phyloP scores from a whole-genome alignment of 2,329 filamentous ascomycete genomes.

The Incumbomyces delicatus region DNA sequence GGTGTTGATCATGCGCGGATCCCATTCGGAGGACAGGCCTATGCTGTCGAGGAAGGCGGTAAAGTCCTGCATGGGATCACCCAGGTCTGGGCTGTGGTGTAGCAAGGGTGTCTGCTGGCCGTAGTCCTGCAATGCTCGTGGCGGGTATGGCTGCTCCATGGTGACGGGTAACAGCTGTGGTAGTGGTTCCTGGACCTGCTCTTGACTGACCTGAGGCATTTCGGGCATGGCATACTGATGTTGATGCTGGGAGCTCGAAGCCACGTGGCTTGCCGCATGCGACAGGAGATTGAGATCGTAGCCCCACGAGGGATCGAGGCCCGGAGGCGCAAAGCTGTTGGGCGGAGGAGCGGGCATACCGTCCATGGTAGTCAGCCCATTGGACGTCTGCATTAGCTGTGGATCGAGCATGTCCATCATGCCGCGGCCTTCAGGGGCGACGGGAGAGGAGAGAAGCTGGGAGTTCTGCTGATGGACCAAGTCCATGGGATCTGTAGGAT shows the following conservation, averaged over 20 bases:
- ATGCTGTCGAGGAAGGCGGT: constrained; percentile 40
- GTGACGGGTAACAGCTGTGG: constrained; percentile 17
- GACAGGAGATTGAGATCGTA: constrained; percentile 41
- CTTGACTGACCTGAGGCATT: constrained; percentile 17
- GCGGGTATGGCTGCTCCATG: constrained; percentile 18
- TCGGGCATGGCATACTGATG: constrained; percentile 17
- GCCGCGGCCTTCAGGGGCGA: constrained; percentile 30
- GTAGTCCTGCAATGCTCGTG: constrained; percentile 20
- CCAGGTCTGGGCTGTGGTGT: constrained; percentile 34
- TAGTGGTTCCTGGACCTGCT: constrained; percentile 18
- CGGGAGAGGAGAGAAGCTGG: constrained; percentile 28
- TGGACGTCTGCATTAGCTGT: constrained; percentile 31
- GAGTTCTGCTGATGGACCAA: constrained; percentile 17
- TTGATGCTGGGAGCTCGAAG: constrained; percentile 36
- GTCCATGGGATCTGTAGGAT: constrained; percentile 18
- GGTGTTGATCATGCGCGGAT: constrained; percentile 35
- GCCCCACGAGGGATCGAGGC: constrained; percentile 42
- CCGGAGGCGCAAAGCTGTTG: constrained; percentile 33
- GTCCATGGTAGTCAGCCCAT: constrained; percentile 27
- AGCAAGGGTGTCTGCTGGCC: constrained; percentile 26
- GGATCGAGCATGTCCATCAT: constrained; percentile 38
- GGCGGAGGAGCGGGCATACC: constrained; percentile 25
- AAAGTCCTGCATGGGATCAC: constrained; percentile 41
- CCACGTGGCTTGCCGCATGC: constrained; percentile 41
- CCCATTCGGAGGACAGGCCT: constrained; percentile 41